Evolutionary conservation across 805 yeast genomes (phyloP).

Genomic region (Gaillardinia entomophila): DNA sequence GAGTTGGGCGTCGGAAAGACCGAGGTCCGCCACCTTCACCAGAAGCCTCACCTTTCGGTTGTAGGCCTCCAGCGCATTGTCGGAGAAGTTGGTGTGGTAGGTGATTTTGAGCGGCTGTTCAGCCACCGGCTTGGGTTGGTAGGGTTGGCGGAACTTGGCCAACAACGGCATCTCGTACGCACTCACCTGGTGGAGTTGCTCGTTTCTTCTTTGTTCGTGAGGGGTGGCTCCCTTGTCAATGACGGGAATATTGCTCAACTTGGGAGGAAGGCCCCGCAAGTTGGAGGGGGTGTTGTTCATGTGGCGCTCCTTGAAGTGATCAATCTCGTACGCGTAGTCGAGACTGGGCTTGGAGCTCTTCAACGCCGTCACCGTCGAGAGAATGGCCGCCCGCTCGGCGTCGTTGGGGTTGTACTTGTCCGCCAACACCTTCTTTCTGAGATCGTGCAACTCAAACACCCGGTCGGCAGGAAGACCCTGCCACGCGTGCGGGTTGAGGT

Average conservation of each 20-base stretch:
- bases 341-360: conserved; percentile 23
- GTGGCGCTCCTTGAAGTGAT: conserved; percentile 35
- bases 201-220: conserved; percentile 58
- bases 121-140: conserved; percentile 40
- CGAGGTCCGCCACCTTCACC: conserved; percentile 49
- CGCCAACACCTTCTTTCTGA: conserved; percentile 53
- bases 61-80: conserved; percentile 60
- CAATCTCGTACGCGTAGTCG: conserved; percentile 36
- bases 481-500: conserved; percentile 67
- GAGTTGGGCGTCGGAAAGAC: conserved; percentile 43
- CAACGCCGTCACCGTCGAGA: conserved; percentile 28
- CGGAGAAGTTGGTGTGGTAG: conserved; percentile 62
- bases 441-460: conserved; percentile 54
- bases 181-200: conserved; percentile 73
- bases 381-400: conserved; percentile 58
- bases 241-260: conserved; percentile 29
- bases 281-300: conserved; percentile 36
- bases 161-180: conserved; percentile 91
- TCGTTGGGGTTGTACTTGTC: conserved; percentile 51
- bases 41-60: conserved; percentile 63
- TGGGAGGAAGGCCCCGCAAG: conserved; percentile 33
- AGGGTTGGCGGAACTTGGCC: conserved; percentile 67
- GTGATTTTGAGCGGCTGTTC: conserved; percentile 58
- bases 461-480: conserved; percentile 58
- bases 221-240: conserved; percentile 30